Conservation (phyloP, 345 rosid genomes). For the Nephelium lappaceum region DNA sequence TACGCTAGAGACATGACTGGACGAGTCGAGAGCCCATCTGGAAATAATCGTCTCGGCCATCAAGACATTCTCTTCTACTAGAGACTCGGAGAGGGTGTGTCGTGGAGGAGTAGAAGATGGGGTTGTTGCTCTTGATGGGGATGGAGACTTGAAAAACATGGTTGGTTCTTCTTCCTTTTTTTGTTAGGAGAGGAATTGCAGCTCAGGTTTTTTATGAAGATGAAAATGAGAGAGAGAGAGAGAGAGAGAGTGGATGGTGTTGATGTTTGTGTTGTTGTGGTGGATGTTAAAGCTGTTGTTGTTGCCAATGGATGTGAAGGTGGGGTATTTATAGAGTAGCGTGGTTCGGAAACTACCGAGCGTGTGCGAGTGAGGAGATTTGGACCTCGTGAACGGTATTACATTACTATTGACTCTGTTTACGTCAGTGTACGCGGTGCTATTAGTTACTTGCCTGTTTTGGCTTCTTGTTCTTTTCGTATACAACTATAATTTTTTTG, state of each 20-base stretch:
- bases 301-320: too few species aligned
- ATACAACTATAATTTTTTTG: too few species aligned
- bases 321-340: too few species aligned
- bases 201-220: neutral
- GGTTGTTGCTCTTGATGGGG: slow-evolving; percentile 28
- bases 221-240: neutral
- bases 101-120: slow-evolving; percentile 38
- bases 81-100: slow-evolving; percentile 56
- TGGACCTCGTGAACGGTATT: too few species aligned
- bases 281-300: too few species aligned
- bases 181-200: neutral
- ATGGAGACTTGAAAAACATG: slow-evolving; percentile 28
- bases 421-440: too few species aligned
- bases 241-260: neutral
- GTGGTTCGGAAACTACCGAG: too few species aligned
- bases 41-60: slow-evolving; percentile 40
- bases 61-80: slow-evolving; percentile 53
- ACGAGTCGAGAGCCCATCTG: slow-evolving; percentile 36
- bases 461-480: too few species aligned
- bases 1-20: slow-evolving; percentile 21
- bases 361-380: too few species aligned
- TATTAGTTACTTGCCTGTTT: too few species aligned
- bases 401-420: too few species aligned
- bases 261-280: too few species aligned
- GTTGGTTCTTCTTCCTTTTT: slow-evolving; percentile 25